A percentile compares a stretch with the other conserved stretches of the same genome.
Conservation (phyloP, 2,329 filamentous ascomycete species). For the Exophiala bonariae region DNA sequence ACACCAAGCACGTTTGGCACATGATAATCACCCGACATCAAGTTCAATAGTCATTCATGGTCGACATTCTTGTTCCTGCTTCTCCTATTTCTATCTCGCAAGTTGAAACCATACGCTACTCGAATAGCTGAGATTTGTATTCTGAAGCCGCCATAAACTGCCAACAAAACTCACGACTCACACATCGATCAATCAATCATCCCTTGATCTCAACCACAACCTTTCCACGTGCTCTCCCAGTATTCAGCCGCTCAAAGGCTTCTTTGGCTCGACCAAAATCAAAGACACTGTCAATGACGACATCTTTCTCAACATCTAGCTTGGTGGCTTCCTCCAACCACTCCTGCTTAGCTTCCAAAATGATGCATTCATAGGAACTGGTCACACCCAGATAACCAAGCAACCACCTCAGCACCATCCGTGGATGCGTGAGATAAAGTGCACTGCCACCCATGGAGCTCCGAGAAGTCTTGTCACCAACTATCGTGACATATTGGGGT, state of each 20-base stretch:
- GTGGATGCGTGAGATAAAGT: slow-evolving; percentile 22
- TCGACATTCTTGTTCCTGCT: too few species aligned
- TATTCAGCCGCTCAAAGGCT: slow-evolving; percentile 61
- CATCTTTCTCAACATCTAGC: slow-evolving; percentile 59
- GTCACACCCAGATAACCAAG: slow-evolving; percentile 53
- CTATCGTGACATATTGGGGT: slow-evolving; percentile 52
- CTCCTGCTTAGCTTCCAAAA: slow-evolving; percentile 41
- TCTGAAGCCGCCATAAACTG: too few species aligned
- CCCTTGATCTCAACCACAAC: slow-evolving; percentile 53
- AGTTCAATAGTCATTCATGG: too few species aligned
- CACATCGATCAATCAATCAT: slow-evolving; percentile 64
- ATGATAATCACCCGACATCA: too few species aligned
- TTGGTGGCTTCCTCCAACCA: slow-evolving; percentile 51
- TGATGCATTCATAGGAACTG: slow-evolving; percentile 35
- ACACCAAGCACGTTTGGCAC: too few species aligned
- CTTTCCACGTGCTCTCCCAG: slow-evolving; percentile 58
- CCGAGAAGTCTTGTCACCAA: slow-evolving; percentile 53
- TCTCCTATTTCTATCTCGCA: too few species aligned
- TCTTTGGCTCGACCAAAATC: slow-evolving; percentile 56
- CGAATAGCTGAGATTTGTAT: too few species aligned
- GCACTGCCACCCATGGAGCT: slow-evolving; percentile 44
- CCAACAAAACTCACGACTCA: too few species aligned
- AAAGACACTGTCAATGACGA: slow-evolving; percentile 59
- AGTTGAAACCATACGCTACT: too few species aligned
- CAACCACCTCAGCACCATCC: slow-evolving; percentile 38